Percentiles rank a stretch among this genome's conserved stretches.
Evolutionary conservation across 192 early-diverging fungal species (phyloP).

Genomic region (Coemansia sp.): DNA sequence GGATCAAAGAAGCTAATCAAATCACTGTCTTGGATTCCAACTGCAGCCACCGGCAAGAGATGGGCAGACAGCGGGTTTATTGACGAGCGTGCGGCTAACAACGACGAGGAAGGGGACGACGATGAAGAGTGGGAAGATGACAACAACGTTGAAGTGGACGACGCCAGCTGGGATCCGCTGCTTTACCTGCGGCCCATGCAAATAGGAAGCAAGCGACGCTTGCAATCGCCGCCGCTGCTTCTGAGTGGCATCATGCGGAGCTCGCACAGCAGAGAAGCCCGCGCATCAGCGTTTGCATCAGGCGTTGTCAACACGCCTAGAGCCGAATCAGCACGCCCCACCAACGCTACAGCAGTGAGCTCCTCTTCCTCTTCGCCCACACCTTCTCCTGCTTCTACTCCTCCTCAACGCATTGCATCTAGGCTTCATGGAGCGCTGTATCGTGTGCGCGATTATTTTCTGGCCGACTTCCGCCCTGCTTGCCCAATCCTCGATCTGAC

Average conservation of each 20-base stretch:
- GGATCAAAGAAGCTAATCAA: constrained; percentile 46
- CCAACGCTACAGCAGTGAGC: background rate
- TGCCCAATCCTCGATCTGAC: constrained; percentile 52
- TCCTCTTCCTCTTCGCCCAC: background rate
- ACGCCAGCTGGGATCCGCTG: constrained; percentile 32
- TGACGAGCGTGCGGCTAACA: background rate
- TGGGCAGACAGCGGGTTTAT: constrained; percentile 1
- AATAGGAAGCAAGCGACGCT: background rate
- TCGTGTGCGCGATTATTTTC: constrained; percentile 47
- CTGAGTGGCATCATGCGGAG: background rate
- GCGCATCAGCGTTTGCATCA: constrained; percentile 2
- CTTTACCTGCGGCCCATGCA: constrained; percentile 23
- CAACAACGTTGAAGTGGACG: no score
- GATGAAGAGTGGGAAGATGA: background rate
- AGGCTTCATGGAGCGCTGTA: constrained; percentile 17
- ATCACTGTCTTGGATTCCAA: constrained; percentile 28
- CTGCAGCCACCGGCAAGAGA: background rate
- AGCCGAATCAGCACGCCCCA: background rate
- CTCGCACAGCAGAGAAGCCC: background rate
- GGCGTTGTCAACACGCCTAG: background rate
- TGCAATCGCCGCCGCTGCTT: background rate
- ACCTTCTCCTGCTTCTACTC: background rate
- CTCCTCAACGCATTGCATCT: no score
- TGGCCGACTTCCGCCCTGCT: constrained; percentile 47
- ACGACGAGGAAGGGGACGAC: constrained; percentile 13